phyloP scores from a whole-genome alignment of 2,329 filamentous ascomycete species.

The Thermothelomyces thermophilus region DNA sequence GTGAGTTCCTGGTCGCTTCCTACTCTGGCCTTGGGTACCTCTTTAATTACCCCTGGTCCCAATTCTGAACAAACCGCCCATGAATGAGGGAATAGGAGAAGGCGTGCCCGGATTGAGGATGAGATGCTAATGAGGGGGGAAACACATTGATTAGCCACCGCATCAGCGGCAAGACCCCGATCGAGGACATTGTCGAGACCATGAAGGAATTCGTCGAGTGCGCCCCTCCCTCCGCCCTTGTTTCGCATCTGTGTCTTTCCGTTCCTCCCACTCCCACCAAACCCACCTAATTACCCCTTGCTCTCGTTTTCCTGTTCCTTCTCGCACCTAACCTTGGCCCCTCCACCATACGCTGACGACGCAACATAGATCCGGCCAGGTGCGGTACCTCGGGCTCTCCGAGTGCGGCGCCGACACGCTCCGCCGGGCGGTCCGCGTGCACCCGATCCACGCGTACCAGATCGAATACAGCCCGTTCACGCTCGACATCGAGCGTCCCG shows the following conservation, averaged over 20 bases:
- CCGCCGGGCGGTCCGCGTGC: conserved; percentile 41
- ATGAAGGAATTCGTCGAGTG: conserved; percentile 37
- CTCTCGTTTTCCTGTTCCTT: too few relatives aligned
- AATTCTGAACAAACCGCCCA: too few relatives aligned
- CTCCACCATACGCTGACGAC: not conserved
- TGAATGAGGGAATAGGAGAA: too few relatives aligned
- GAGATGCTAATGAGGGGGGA: too few relatives aligned
- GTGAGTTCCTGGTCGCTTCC: conserved; percentile 7
- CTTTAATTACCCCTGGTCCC: too few relatives aligned
- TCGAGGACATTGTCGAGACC: conserved; percentile 45
- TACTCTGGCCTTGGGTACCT: too few relatives aligned
- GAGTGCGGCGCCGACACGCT: conserved; percentile 44
- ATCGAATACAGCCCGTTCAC: conserved; percentile 46
- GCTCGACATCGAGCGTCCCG: conserved; percentile 40
- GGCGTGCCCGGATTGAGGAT: too few relatives aligned
- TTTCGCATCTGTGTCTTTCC: not conserved
- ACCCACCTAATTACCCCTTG: too few relatives aligned
- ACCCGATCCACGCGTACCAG: conserved; percentile 46
- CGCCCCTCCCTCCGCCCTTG: not conserved
- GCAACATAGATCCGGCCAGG: conserved; percentile 36
- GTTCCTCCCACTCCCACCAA: too few relatives aligned
- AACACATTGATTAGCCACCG: conserved; percentile 32
- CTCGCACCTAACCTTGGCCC: too few relatives aligned
- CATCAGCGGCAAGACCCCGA: conserved; percentile 35
- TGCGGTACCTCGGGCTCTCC: conserved; percentile 45